Percentiles rank a stretch among this genome's conserved stretches.
Evolutionary conservation across 129 eudicot genomes (phyloP).

Genomic region (Lactuca saligna): DNA sequence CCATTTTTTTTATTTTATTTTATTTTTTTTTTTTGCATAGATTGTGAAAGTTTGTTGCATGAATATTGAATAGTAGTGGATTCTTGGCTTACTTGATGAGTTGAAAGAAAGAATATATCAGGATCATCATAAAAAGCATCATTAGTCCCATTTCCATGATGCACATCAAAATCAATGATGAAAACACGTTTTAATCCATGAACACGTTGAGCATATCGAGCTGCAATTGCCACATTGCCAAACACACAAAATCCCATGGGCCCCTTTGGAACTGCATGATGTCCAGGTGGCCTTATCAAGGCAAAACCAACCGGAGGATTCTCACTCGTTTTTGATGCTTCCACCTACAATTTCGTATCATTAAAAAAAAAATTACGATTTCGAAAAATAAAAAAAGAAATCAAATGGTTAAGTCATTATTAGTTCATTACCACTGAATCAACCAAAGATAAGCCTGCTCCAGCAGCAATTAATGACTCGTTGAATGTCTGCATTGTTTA

Average conservation of each 20-base stretch:
- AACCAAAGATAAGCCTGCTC: slow-evolving; percentile 89
- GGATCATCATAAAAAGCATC: slow-evolving; percentile 97
- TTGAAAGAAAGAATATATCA: slow-evolving; percentile 84
- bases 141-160: slow-evolving; percentile 98
- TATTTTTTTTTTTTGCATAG: too few species aligned
- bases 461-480: slow-evolving; percentile 89
- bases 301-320: slow-evolving; percentile 92
- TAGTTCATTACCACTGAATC: slow-evolving; percentile 76
- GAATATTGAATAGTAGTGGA: too few species aligned
- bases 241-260: slow-evolving; percentile 98
- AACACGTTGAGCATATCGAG: slow-evolving; percentile 87
- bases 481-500: slow-evolving; percentile 72
- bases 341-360: slow-evolving; percentile 48
- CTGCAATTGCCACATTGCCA: slow-evolving; percentile 92
- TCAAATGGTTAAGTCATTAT: slow-evolving; percentile 31
- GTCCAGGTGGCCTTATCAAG: slow-evolving; percentile 92
- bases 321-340: slow-evolving; percentile 55
- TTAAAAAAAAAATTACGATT: background rate
- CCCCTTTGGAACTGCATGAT: slow-evolving; percentile 92
- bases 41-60: too few species aligned
- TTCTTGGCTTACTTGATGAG: slow-evolving; percentile 72
- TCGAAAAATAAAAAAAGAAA: background rate
- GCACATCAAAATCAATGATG: slow-evolving; percentile 94
- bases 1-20: too few species aligned
- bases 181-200: slow-evolving; percentile 88